Evolutionary conservation across 2,329 filamentous ascomycete genomes (phyloP).

Genomic region (Fusarium nanum): DNA sequence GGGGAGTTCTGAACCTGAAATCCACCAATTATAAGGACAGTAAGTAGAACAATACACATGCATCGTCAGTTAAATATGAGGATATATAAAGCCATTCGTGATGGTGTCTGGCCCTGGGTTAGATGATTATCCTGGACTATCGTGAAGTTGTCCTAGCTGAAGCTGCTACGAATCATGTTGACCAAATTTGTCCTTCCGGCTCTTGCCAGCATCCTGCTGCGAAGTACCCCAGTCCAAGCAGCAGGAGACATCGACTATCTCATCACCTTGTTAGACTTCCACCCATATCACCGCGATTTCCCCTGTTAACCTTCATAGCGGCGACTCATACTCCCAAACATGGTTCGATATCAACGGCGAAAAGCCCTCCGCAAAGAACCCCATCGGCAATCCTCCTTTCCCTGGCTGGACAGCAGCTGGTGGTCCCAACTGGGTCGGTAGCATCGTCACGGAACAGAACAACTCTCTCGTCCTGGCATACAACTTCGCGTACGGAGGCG

Average conservation of each 20-base stretch:
- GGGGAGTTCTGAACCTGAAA: neutral
- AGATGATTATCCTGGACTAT: neutral
- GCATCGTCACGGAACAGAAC: constrained; percentile 61
- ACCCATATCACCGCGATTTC: rapidly evolving
- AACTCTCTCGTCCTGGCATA: constrained; percentile 58
- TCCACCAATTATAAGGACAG: neutral
- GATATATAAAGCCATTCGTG: neutral
- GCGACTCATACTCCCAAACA: constrained; percentile 51
- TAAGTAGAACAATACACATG: neutral
- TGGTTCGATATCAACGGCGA: constrained; percentile 65
- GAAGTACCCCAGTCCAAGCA: neutral
- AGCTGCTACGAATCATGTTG: neutral
- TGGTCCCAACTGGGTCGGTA: constrained; percentile 65
- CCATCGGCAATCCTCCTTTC: constrained; percentile 71
- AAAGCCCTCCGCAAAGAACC: constrained; percentile 65
- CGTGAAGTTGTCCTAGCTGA: neutral
- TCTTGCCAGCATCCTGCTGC: constrained; percentile 3
- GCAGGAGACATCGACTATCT: constrained; percentile 27
- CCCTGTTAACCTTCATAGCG: constrained; percentile 27
- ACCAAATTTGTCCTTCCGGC: constrained; percentile 1
- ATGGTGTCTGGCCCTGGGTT: neutral
- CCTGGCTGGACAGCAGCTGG: constrained; percentile 62
- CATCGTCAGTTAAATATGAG: neutral
- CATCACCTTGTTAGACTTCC: constrained; percentile 35
- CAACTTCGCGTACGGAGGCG: constrained; percentile 66